Base-by-base conservation (phyloP, 768 basidiomycete genomes). In the Hygrocybe coccinea region DNA sequence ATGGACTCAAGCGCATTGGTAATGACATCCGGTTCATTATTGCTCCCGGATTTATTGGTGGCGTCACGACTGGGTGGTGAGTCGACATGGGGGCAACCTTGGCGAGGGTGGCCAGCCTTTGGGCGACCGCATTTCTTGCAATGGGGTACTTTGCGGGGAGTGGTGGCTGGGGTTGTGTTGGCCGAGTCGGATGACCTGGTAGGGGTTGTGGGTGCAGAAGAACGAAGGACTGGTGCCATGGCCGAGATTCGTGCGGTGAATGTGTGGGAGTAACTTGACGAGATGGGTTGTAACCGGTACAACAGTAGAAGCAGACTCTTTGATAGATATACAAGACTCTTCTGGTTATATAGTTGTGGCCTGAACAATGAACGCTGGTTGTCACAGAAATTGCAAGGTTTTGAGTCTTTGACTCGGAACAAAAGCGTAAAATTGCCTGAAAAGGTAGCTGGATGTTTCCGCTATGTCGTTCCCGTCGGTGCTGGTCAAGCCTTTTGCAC, bases 71-170 rank as follows among this genome's bases (percentile, higher is more conserved):
- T 17, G 12, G 55, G 41, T 7, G 65, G 66, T 1, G 74, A 65
- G 43, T 76, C 73, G 19, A 64, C 67, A 54, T 69, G 76, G 0
- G 83, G 82, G 62, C 85, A 85, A 9, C 84, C 83, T 0, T 80
- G 79, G 44, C 83, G 81, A 15, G 84, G 84, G 62, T 86, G 85
- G 0, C 84, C 83, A 22, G 71, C 73, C 52, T 76, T 73, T 0
- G 82, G 80, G 21, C 76, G 77, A 52, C 74, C 71, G 65, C 84
- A 86, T 61, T 79, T 79, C 43, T 69, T 75, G 67, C 84, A 86
- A 46, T 70, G 75, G 35, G 78, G 84, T 1, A 65, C 62, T 50
- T 82, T 83, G 41, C 82, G 80, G 5, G 80, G 71, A 10, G 79
- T 71, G 15, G 70, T 68, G 36, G 65, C 65, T 7, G 61, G 51